Evolutionary conservation across 441 rosid genomes (phyloP), one percentile per base, ranked within the genome.

Genomic region (Bocquillonia castaneifolia): DNA sequence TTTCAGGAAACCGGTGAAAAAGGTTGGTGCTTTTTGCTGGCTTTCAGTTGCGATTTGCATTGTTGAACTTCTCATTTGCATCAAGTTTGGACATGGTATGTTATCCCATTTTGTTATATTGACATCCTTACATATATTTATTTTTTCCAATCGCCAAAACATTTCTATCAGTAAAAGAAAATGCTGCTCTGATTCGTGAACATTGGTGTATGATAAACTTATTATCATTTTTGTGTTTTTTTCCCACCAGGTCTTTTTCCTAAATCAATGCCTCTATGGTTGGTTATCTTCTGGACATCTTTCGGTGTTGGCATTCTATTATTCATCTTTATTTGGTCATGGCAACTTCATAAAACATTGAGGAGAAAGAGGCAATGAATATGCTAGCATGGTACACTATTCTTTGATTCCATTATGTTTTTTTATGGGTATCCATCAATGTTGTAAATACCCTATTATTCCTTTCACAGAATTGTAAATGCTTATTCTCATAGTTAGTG

Each of bases 1-100:
- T 78, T 59, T 59, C 84, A 93, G 99, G 75, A 83, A 84, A 59
- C 85, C 86, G 32, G 96, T 81, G 70, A 92, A 95, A 74, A 95
- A 95, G 79, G 97, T 95, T 3, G 99, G 99, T 69, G 86, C 99
- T n/a, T 92, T 92, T 77, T 93, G 98, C 68, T 95, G 99, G 99
- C 91, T 95, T 59, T 95, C 99, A 3, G 81, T 95, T 50, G 99
- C 97, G n/a, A 88, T 95, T 52, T 92, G 98, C 89, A 95, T 92
- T 15, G 83, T 95, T 25, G 99, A 95, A 76, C 99, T 95, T 78
- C 96, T 95, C 64, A 89, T 92, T 71, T 93, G 99, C 80, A 92
- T 91, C 83, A 95, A 95, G 79, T 95, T 92, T 82, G 99, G 99
- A 57, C 92, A 81, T 72, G 99, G 99, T 95, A 80, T 37, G 70